Evolutionary conservation across 495 filamentous ascomycete genomes (phyloP).

Genomic region (Trichocladium antarcticum): DNA sequence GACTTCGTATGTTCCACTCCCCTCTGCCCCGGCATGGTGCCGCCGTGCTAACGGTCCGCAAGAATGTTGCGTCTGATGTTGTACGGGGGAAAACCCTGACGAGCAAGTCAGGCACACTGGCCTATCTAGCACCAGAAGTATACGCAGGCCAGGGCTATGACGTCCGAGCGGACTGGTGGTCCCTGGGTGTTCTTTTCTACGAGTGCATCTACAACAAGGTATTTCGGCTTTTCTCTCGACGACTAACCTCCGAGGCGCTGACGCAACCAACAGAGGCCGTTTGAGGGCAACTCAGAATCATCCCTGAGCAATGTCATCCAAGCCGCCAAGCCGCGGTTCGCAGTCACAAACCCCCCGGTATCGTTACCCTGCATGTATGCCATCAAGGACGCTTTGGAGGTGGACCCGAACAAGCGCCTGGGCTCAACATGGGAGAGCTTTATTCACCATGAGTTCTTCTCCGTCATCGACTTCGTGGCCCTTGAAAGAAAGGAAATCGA

Average conservation of each 20-base stretch:
- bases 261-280: slow-evolving; percentile 54
- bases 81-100: slow-evolving; percentile 69
- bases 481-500: slow-evolving; percentile 82
- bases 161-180: slow-evolving; percentile 95
- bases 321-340: slow-evolving; percentile 73
- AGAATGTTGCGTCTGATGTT: slow-evolving; percentile 97
- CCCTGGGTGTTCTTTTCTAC: slow-evolving; percentile 89
- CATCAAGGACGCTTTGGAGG: slow-evolving; percentile 68
- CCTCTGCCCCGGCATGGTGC: slow-evolving; percentile 1
- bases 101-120: slow-evolving; percentile 92
- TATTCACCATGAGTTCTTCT: slow-evolving; percentile 79
- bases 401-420: slow-evolving; percentile 67
- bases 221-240: slow-evolving; percentile 15
- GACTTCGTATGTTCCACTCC: slow-evolving; percentile 65
- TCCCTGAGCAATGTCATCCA: slow-evolving; percentile 69
- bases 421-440: slow-evolving; percentile 75
- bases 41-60: slow-evolving; percentile 12
- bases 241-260: slow-evolving; percentile 29
- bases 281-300: slow-evolving; percentile 77
- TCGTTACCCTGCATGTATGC: slow-evolving; percentile 77
- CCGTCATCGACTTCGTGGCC: slow-evolving; percentile 70
- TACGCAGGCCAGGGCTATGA: slow-evolving; percentile 81
- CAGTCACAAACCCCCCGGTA: slow-evolving; percentile 79
- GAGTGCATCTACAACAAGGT: slow-evolving; percentile 99
- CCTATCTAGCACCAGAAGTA: slow-evolving; percentile 92